Evolutionary conservation across 2,329 filamentous ascomycete species (phyloP).

Genomic region (Phialocephala sp.): DNA sequence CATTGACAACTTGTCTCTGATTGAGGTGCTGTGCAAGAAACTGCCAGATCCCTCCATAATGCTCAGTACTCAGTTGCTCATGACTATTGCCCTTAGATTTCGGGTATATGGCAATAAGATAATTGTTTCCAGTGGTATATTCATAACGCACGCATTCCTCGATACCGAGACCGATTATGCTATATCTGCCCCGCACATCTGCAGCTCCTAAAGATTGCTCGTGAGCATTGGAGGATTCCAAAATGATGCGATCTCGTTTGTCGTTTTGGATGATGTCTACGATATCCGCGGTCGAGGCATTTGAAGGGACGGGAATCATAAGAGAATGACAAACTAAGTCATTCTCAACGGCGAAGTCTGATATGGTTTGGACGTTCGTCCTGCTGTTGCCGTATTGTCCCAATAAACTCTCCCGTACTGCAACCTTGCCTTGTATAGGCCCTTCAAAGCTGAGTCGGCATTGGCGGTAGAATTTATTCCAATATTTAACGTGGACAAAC

Average conservation of each 20-base stretch:
- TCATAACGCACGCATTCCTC: conserved; percentile 61
- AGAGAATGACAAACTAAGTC: conserved; percentile 47
- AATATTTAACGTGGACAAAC: conserved; percentile 59
- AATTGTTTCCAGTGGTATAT: conserved; percentile 57
- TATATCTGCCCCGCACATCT: conserved; percentile 66
- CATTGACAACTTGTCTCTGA: conserved; percentile 44
- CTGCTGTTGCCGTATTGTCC: conserved; percentile 24
- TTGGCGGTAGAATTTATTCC: conserved; percentile 46
- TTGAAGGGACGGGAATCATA: conserved; percentile 51
- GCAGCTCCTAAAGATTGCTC: conserved; percentile 50
- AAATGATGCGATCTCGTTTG: conserved; percentile 55
- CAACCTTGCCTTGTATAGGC: conserved; percentile 31
- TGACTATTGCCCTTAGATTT: not conserved
- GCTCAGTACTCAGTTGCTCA: not conserved
- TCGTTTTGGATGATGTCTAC: conserved; percentile 50
- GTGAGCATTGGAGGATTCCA: conserved; percentile 64
- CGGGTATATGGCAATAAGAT: conserved; percentile 26
- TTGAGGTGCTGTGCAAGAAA: conserved; percentile 46
- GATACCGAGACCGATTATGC: conserved; percentile 74
- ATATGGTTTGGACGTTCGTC: not conserved
- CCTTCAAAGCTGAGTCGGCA: conserved; percentile 15
- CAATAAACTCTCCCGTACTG: conserved; percentile 39
- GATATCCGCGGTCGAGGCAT: conserved; percentile 58
- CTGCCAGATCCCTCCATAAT: conserved; percentile 41
- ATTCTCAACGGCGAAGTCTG: not conserved